Evolutionary conservation across 202 grass and related monocot genomes (phyloP).

Genomic region (Musa balbisiana): DNA sequence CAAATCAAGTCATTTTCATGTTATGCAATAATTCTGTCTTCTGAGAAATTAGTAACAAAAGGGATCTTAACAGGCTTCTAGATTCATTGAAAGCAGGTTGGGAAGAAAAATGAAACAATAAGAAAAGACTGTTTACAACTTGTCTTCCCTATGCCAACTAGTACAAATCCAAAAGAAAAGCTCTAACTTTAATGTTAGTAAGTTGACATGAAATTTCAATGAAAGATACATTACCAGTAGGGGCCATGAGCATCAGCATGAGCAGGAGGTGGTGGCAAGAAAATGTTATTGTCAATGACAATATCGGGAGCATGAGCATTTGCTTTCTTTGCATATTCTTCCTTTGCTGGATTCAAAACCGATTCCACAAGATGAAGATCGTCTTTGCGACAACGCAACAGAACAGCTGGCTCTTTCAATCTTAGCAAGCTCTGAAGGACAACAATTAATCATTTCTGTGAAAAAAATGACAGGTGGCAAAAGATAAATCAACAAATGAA

Average conservation of each 20-base stretch:
- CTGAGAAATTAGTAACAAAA: neutral
- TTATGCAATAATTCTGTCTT: neutral
- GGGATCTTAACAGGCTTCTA: neutral
- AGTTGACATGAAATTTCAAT: neutral
- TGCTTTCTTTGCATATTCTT: slow-evolving; percentile 8
- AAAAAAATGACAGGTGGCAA: neutral
- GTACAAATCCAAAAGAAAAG: neutral
- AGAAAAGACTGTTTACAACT: neutral
- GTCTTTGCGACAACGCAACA: slow-evolving; percentile 6
- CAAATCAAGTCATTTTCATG: neutral
- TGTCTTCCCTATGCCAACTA: neutral
- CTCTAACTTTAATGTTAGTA: neutral
- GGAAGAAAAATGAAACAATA: neutral
- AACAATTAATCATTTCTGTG: neutral
- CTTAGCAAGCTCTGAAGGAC: slow-evolving; percentile 12
- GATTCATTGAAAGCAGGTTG: neutral
- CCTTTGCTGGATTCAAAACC: slow-evolving; percentile 1
- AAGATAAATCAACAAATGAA: slow-evolving; percentile 8
- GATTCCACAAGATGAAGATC: slow-evolving; percentile 11
- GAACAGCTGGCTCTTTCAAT: slow-evolving; percentile 8
- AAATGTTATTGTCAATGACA: neutral
- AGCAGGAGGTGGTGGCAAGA: slow-evolving; percentile 2
- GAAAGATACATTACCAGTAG: neutral
- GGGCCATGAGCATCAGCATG: neutral
- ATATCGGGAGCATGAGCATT: slow-evolving; percentile 1